A percentile compares a stretch with the other conserved stretches of the same genome.
These are phyloP conservation scores for Aspergillus pseudoterreus DNA, from an alignment of 2,329 filamentous ascomycete genomes.

Conservation along the genomic window DNA sequence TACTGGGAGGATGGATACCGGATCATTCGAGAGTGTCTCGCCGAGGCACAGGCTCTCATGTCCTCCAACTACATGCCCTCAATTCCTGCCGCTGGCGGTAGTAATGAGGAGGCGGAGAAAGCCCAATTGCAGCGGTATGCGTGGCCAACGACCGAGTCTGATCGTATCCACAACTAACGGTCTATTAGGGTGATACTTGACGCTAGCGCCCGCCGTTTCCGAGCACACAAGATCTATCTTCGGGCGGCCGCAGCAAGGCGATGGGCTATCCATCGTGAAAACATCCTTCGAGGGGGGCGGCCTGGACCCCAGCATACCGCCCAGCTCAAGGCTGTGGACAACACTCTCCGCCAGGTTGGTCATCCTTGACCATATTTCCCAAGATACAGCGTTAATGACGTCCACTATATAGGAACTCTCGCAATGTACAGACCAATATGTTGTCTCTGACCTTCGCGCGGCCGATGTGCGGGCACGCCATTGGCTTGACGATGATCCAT, in stretches of 20 bases:
- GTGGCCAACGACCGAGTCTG: background rate
- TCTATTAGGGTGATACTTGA: slow-evolving; percentile 57
- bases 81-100: slow-evolving; percentile 37
- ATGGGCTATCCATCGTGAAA: slow-evolving; percentile 55
- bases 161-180: background rate
- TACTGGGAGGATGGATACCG: slow-evolving; percentile 58
- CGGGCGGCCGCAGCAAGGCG: slow-evolving; percentile 55
- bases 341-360: slow-evolving; percentile 48
- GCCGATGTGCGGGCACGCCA: slow-evolving; percentile 56
- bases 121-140: slow-evolving; percentile 53
- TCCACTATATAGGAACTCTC: slow-evolving; percentile 50
- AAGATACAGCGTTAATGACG: background rate
- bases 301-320: slow-evolving; percentile 46
- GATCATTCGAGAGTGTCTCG: slow-evolving; percentile 53
- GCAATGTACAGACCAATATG: slow-evolving; percentile 54
- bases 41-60: slow-evolving; percentile 54
- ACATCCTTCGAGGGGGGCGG: slow-evolving; percentile 49
- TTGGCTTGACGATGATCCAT: slow-evolving; percentile 60
- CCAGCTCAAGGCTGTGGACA: slow-evolving; percentile 48
- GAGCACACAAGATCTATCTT: slow-evolving; percentile 59
- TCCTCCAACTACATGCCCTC: slow-evolving; percentile 50
- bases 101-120: slow-evolving; percentile 53
- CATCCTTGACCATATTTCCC: background rate
- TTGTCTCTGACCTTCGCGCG: slow-evolving; percentile 53
- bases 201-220: slow-evolving; percentile 57